Evolutionary conservation across 163 green algal species (phyloP).

Genomic region (Coccomyxa subellipsoidea): DNA sequence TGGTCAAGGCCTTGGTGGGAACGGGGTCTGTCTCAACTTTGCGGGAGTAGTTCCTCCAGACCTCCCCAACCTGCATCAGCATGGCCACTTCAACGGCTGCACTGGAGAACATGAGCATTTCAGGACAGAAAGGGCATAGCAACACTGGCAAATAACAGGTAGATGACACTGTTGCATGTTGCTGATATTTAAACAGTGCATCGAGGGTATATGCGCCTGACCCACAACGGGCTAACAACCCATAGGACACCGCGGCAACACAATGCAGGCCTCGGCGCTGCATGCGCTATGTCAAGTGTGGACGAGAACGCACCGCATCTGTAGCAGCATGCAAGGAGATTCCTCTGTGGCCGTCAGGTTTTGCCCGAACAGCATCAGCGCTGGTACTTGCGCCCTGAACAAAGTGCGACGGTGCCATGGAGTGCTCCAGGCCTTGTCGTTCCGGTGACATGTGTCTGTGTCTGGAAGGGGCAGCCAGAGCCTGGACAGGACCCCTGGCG

Average conservation of each 20-base stretch:
- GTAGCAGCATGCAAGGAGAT: neutral
- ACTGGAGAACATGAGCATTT: too few species aligned
- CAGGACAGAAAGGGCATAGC: too few species aligned
- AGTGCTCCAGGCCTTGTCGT: neutral
- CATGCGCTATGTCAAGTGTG: neutral
- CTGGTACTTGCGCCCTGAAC: neutral
- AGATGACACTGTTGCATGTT: too few species aligned
- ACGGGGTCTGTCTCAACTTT: conserved; percentile 30
- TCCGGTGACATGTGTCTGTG: neutral
- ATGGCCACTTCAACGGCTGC: neutral
- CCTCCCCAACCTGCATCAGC: conserved; percentile 1
- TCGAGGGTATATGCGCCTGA: neutral
- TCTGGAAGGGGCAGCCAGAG: neutral
- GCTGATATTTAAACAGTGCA: too few species aligned
- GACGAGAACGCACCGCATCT: neutral
- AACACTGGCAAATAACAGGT: too few species aligned
- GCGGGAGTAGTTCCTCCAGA: conserved; percentile 14
- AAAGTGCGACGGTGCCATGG: neutral
- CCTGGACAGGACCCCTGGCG: neutral
- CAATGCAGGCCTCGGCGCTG: neutral
- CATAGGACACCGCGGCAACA: neutral
- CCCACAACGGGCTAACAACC: neutral
- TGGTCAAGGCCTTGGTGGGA: conserved; percentile 50
- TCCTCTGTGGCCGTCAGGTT: neutral
- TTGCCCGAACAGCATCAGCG: neutral